Base-by-base conservation (phyloP, 345 rosid genomes). In the Laguncularia racemosa region DNA sequence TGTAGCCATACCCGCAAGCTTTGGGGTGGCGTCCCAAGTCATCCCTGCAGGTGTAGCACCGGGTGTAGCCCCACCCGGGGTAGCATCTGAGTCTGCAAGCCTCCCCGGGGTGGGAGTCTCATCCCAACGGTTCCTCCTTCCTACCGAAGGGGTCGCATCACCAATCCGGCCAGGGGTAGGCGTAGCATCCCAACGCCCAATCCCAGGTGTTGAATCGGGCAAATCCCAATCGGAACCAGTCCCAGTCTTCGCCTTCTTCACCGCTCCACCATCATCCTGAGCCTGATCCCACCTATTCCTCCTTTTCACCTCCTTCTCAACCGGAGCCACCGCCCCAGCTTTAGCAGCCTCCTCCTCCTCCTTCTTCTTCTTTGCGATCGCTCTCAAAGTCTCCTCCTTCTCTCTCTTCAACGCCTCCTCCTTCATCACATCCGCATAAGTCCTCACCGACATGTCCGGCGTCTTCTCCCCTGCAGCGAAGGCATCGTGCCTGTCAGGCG, bases 61-160 rank as follows among this genome's bases (percentile, higher is more conserved):
- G 1, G 96, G 97, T 7, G 97, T 89, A 19, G 52, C 91, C 21
- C 89, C 86, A 57, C 82, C 98, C 13, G 98, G 99, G 18, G 99
- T 89, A 2, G 91, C 95, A 76, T 87, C 97, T 0, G 96, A 80
- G 77, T 95, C 99, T 3, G 77, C 85, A 17, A 85, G 20, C 46
- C 99, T 77, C 2, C 99, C 99, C 0, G 99, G 99, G 0, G 97
- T 95, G 3, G 99, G 99, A 11, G 97, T 90, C 70, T 95, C 99
- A 44, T 95, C 99, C 99, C 97, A 95, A 46, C 97, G 78, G 67
- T 90, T 90, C 71, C 95, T 79, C 62, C 97, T 73, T 28, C 90
- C 88, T 26, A 59, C 73, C 4, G 85, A 79, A 0, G 98, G 96
- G 0, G 96, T 86, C 0, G 95, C 88, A 70, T 91, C 97, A 12